Base-by-base conservation (phyloP, 371 early-diverging fungal species). In the Mortierella sp. region DNA sequence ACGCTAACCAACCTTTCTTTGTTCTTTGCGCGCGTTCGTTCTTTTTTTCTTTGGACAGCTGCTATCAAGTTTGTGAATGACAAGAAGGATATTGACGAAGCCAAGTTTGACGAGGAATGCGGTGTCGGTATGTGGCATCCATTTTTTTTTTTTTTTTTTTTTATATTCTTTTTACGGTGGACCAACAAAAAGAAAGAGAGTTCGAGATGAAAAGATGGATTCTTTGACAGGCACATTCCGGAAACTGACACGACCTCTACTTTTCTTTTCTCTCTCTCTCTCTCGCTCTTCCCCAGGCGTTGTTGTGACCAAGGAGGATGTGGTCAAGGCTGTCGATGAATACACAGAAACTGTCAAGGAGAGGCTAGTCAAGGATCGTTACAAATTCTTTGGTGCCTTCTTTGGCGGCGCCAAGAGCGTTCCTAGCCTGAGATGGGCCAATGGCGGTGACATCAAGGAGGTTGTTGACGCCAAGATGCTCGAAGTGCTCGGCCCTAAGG, bases 401-500 rank as follows among this genome's bases (percentile, higher is more conserved):
- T 86, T 98, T 53, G 93, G 92, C 45, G 86, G 84, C 18, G 84
- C 92, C 30, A 91, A 92, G 69, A 88, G 90, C 69, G 69, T 87
- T 12, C 84, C 89, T 14, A 86, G 84, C 48, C 85, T 98, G 60
- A 89, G 89, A 66, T 98, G 99, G 99, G 99, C 98, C 25, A 93
- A 95, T 68, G 89, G 95, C 61, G 90, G 88, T 65, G 83, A 85
- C 37, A 90, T 98, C 47, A 98, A 98, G 86, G 87, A 88, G 62
- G 92, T 90, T 77, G 83, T 98, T 7, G 99, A 98, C 59, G 89
- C 87, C 21, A 92, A 94, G 85, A 86, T 95, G 48, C 82, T 92
- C 30, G 91, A 89, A n/a, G 69, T 92, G 11, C 83, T 98, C 48
- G 99, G 99, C 19, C 97, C 97, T 66, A 97, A 96, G 83, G 98